phyloP scores from a whole-genome alignment of 805 yeast species.

The Yarrowia sp. region DNA sequence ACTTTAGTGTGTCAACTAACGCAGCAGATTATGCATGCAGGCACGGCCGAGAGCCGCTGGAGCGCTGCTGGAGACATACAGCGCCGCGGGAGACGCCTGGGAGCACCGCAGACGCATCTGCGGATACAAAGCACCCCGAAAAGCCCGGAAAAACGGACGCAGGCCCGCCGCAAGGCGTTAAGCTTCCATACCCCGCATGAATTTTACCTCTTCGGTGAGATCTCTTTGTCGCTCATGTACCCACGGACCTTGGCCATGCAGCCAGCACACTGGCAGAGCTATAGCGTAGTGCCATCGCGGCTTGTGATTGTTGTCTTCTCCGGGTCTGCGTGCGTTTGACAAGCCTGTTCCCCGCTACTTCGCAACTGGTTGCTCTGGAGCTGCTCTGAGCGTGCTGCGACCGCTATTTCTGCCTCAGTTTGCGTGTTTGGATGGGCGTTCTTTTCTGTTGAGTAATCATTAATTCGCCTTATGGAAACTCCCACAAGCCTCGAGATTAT shows the following conservation, averaged over 20 bases:
- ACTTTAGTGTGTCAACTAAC: not conserved
- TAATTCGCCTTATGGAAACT: no score
- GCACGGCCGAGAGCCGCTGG: constrained; percentile 16
- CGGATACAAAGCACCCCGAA: no score
- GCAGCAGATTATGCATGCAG: constrained; percentile 9
- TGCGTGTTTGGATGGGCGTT: not conserved
- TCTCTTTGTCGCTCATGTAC: constrained; percentile 2
- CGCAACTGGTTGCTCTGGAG: no score
- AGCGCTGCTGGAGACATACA: not conserved
- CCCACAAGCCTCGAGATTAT: no score
- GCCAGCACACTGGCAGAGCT: not conserved
- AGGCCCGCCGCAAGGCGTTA: not conserved
- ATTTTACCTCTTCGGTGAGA: not conserved
- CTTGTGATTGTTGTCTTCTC: not conserved
- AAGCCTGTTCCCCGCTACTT: constrained; percentile 12
- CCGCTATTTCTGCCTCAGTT: no score
- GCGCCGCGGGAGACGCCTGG: no score
- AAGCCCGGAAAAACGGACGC: not conserved
- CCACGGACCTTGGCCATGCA: constrained; percentile 12
- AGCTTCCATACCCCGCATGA: constrained; percentile 10
- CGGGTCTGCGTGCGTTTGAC: constrained; percentile 1
- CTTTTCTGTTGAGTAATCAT: constrained; percentile 20
- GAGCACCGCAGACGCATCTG: no score
- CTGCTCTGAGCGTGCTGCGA: no score
- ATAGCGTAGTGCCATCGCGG: not conserved